Conservation (phyloP, 805 yeast genomes). For the Schwanniomyces polymorphus region DNA sequence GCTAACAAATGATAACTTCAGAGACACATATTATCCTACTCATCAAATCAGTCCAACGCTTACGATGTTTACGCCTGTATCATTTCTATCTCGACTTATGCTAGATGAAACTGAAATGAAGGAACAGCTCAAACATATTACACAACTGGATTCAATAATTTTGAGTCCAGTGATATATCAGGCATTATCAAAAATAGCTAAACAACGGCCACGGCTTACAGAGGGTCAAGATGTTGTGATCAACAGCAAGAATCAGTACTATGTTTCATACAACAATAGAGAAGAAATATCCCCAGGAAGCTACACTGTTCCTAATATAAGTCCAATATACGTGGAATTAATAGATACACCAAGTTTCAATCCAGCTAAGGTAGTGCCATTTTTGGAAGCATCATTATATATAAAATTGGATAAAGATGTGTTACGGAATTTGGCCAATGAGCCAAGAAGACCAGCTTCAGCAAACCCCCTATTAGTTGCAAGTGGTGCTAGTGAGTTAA, state of each 20-base stretch:
- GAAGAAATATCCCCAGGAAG: constrained; percentile 3
- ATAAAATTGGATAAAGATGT: constrained; percentile 59
- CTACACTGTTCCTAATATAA: constrained; percentile 46
- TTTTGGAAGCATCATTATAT: constrained; percentile 69
- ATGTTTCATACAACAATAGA: constrained; percentile 12
- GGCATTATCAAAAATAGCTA: constrained; percentile 11
- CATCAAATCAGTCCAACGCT: constrained; percentile 58
- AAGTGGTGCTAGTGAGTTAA: constrained; percentile 75
- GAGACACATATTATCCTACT: constrained; percentile 78
- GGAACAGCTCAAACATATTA: constrained; percentile 11
- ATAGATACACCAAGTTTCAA: constrained; percentile 76
- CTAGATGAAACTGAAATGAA: constrained; percentile 21
- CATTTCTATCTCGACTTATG: constrained; percentile 13
- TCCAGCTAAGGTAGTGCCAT: constrained; percentile 68
- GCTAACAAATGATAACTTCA: constrained; percentile 46
- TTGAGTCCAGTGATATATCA: constrained; percentile 32
- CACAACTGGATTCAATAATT: constrained; percentile 11
- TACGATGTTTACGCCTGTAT: constrained; percentile 50
- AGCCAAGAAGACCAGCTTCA: constrained; percentile 59
- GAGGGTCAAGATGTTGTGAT: constrained; percentile 7
- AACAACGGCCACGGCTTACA: constrained; percentile 1
- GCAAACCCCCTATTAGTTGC: constrained; percentile 73
- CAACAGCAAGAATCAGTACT: constrained; percentile 18
- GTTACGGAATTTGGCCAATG: constrained; percentile 60
- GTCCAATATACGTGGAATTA: constrained; percentile 66